Conservation (phyloP, 192 early-diverging fungal species). For the Allomyces arbusculus region DNA sequence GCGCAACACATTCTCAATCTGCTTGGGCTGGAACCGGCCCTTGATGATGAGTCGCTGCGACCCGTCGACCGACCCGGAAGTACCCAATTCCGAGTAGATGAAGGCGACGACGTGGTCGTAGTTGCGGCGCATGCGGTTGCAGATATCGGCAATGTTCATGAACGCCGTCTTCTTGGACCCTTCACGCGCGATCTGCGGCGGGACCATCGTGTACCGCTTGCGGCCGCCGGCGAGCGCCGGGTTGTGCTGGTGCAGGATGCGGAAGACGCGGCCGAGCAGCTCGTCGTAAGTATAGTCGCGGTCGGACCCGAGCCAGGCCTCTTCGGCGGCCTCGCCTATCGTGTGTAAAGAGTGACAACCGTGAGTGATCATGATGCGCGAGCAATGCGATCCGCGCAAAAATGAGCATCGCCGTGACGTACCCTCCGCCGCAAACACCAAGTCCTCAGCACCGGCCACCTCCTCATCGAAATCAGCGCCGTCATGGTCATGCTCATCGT, state of each 20-base stretch:
- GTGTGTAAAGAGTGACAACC: constrained; percentile 34
- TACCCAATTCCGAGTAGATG: constrained; percentile 96
- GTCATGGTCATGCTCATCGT: constrained; percentile 17
- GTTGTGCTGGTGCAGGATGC: constrained; percentile 79
- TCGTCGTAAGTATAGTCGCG: constrained; percentile 88
- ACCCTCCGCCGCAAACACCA: constrained; percentile 13
- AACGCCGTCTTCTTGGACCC: constrained; percentile 92
- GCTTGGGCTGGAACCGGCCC: constrained; percentile 96
- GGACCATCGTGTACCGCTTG: constrained; percentile 81
- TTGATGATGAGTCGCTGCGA: constrained; percentile 80
- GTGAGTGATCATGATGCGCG: background rate
- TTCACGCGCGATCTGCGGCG: constrained; percentile 74
- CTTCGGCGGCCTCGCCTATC: constrained; percentile 40
- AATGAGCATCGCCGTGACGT: constrained; percentile 5
- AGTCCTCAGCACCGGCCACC: constrained; percentile 12
- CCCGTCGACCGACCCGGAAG: constrained; percentile 86
- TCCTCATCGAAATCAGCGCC: constrained; percentile 9
- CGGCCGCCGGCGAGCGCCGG: constrained; percentile 80
- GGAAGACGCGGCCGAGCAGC: constrained; percentile 75
- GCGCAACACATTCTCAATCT: constrained; percentile 93
- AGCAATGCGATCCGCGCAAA: background rate
- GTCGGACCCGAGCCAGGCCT: constrained; percentile 73
- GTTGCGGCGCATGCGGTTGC: constrained; percentile 78
- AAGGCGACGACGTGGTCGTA: constrained; percentile 95
- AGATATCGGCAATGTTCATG: constrained; percentile 88